A percentile compares a stretch with the other conserved stretches of the same genome.
phyloP scores from a whole-genome alignment of 2,329 filamentous ascomycete species.

The Colletotrichum tropicale region DNA sequence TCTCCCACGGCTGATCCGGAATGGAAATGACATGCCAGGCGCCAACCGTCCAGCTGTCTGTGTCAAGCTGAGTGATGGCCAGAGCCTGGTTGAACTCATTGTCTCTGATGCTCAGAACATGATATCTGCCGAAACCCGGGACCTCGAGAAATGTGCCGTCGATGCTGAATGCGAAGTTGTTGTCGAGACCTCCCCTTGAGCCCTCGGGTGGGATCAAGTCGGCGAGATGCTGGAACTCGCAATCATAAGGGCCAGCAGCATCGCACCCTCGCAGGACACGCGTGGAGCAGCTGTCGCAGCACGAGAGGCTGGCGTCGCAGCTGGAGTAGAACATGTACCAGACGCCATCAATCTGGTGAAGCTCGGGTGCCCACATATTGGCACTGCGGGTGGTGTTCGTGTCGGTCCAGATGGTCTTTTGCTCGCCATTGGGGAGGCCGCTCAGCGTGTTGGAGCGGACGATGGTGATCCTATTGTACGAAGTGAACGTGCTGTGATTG shows the following conservation, averaged over 20 bases:
- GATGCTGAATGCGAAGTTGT: not conserved
- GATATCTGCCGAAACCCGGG: not conserved
- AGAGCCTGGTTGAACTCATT: not conserved
- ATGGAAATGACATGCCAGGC: not conserved
- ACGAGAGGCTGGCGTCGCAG: slow-evolving; percentile 16
- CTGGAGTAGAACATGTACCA: slow-evolving; percentile 25
- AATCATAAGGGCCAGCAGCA: not conserved
- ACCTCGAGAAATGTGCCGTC: not conserved
- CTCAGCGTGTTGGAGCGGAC: not conserved
- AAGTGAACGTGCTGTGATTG: not conserved
- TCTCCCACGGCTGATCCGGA: not conserved
- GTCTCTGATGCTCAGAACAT: not conserved
- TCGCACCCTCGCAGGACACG: not conserved
- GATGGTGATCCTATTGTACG: not conserved
- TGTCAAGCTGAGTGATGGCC: not conserved
- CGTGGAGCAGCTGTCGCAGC: not conserved
- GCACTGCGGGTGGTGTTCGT: not conserved
- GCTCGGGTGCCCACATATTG: slow-evolving; percentile 22
- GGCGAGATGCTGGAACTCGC: not conserved
- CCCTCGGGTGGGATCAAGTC: not conserved
- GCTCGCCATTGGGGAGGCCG: not conserved
- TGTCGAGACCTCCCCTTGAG: not conserved
- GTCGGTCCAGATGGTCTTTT: slow-evolving; percentile 4
- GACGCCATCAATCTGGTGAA: slow-evolving; percentile 22
- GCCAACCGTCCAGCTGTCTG: not conserved